phyloP scores from a whole-genome alignment of 2,329 filamentous ascomycete species.

The Pezicula rhizophila region DNA sequence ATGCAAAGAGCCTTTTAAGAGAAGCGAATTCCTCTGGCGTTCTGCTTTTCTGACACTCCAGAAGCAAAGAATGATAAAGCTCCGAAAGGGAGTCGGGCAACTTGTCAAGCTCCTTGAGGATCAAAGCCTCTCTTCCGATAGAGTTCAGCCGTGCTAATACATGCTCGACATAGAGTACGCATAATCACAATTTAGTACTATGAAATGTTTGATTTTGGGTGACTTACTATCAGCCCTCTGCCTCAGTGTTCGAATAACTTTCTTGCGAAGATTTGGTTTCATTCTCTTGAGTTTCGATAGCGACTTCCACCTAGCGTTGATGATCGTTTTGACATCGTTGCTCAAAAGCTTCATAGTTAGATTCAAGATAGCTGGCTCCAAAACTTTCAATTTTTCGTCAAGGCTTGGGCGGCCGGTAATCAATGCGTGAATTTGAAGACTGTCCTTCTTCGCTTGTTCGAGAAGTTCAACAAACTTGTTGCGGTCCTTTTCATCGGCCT shows the following conservation, averaged over 20 bases:
- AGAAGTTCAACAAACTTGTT: slow-evolving; percentile 18
- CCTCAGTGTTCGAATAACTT: slow-evolving; percentile 20
- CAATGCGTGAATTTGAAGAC: slow-evolving; percentile 21
- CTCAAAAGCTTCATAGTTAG: neutral
- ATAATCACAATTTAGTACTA: slow-evolving; percentile 9
- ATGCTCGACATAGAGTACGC: slow-evolving; percentile 32
- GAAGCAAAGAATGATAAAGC: slow-evolving; percentile 21
- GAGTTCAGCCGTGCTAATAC: slow-evolving; percentile 23
- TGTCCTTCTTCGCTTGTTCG: slow-evolving; percentile 17
- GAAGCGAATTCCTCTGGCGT: slow-evolving; percentile 10
- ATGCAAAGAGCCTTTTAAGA: slow-evolving; percentile 20
- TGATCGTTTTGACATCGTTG: neutral
- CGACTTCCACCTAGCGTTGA: slow-evolving; percentile 9
- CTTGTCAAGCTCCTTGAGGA: slow-evolving; percentile 24
- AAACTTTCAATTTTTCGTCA: slow-evolving; percentile 5
- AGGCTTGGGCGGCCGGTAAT: slow-evolving; percentile 20
- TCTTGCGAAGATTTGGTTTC: slow-evolving; percentile 19
- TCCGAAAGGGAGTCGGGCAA: slow-evolving; percentile 20
- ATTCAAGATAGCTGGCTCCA: neutral
- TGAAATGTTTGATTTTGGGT: neutral
- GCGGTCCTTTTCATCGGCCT: slow-evolving; percentile 15
- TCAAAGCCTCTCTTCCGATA: slow-evolving; percentile 21
- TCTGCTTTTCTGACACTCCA: slow-evolving; percentile 2
- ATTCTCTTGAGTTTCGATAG: slow-evolving; percentile 14
- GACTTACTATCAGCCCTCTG: slow-evolving; percentile 3